Evolutionary conservation across 805 yeast species (phyloP).

Genomic region (Teunomyces gatunensis): DNA sequence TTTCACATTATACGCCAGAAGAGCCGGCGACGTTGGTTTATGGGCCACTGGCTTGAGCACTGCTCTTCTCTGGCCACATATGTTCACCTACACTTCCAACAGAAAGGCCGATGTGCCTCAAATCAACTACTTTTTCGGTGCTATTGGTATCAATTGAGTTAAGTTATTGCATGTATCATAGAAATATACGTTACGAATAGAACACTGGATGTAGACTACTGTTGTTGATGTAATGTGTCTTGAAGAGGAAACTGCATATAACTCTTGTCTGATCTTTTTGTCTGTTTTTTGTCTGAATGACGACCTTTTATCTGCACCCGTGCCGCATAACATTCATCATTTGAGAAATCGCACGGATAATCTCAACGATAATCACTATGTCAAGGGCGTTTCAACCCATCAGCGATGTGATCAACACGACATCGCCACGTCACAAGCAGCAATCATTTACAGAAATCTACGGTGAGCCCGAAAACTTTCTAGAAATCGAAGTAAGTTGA

Average conservation of each 20-base stretch:
- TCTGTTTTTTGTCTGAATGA: too few species aligned
- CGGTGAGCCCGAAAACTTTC: conserved; percentile 91
- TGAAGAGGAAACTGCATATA: too few species aligned
- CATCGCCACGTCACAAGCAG: conserved; percentile 36
- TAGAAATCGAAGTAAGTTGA: conserved; percentile 67
- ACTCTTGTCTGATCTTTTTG: too few species aligned
- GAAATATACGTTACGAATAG: not conserved
- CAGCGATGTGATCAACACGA: conserved; percentile 37
- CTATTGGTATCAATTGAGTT: conserved; percentile 1
- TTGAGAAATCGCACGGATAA: not conserved
- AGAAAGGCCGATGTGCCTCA: conserved; percentile 25
- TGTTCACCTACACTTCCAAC: conserved; percentile 21
- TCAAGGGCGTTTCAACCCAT: conserved; percentile 44
- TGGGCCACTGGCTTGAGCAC: conserved; percentile 32
- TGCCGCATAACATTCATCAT: not conserved
- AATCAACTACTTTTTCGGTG: conserved; percentile 17
- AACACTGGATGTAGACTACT: not conserved
- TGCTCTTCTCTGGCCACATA: conserved; percentile 40
- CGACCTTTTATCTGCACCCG: not conserved
- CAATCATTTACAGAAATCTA: conserved; percentile 80
- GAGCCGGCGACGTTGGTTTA: conserved; percentile 26
- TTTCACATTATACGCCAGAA: conserved; percentile 21
- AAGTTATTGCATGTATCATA: conserved; percentile 1
- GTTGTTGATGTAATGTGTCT: too few species aligned
- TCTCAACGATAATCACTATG: conserved; percentile 14